phyloP scores from a whole-genome alignment of 1,284 basidiomycete genomes.

The Mrakiaceae sp. region DNA sequence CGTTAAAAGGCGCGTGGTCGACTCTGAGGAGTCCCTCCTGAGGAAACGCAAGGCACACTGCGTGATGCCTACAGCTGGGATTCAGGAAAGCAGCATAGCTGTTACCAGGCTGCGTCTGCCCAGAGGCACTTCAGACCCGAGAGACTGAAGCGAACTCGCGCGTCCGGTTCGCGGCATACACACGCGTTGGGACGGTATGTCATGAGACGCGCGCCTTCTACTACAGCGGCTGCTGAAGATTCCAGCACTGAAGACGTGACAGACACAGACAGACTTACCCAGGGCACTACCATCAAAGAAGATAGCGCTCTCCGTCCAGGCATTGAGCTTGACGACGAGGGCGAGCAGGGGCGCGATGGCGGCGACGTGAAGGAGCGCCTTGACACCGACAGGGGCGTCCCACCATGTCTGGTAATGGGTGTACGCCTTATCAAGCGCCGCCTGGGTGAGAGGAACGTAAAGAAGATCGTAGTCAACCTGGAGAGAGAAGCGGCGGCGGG shows the following conservation, averaged over 20 bases:
- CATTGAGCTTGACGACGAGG: slow-evolving; percentile 62
- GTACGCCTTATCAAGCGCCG: slow-evolving; percentile 59
- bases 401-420: slow-evolving; percentile 82
- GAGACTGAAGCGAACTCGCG: neutral
- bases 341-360: slow-evolving; percentile 61
- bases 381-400: slow-evolving; percentile 77
- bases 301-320: slow-evolving; percentile 79
- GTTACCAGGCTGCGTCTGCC: too few relatives aligned
- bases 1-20: too few relatives aligned
- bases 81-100: too few relatives aligned
- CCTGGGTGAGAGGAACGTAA: slow-evolving; percentile 49
- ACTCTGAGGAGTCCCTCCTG: too few relatives aligned
- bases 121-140: neutral
- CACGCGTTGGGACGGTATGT: too few relatives aligned
- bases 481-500: slow-evolving; percentile 26
- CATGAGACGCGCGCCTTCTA: too few relatives aligned
- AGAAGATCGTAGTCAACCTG: slow-evolving; percentile 74
- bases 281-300: slow-evolving; percentile 81
- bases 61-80: too few relatives aligned
- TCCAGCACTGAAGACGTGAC: too few relatives aligned
- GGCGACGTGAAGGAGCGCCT: slow-evolving; percentile 72
- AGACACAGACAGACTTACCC: slow-evolving; percentile 40
- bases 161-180: too few relatives aligned
- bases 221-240: too few relatives aligned
- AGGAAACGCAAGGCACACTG: too few relatives aligned